These are phyloP conservation scores for Sordariomycetes sp. DNA, from an alignment of 2,329 filamentous ascomycete genomes.

Conservation along the genomic window DNA sequence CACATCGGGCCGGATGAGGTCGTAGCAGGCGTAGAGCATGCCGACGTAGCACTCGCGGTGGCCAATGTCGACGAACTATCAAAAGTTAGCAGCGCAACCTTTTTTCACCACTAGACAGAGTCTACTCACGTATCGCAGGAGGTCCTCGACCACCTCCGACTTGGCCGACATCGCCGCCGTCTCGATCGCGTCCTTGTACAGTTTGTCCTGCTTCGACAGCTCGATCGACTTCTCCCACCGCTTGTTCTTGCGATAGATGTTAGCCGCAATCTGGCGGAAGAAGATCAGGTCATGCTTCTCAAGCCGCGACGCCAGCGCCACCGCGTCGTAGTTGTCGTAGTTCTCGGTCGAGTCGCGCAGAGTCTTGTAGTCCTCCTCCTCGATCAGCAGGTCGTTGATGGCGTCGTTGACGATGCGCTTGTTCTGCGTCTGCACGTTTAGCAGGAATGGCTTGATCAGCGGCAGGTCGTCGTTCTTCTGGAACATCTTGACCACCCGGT, in stretches of 20 bases:
- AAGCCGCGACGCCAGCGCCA: constrained; percentile 78
- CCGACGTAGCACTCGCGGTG: constrained; percentile 99
- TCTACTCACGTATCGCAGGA: constrained; percentile 84
- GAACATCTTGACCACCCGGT: constrained; percentile 98
- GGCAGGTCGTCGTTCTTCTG: constrained; percentile 97
- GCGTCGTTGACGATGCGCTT: constrained; percentile 97
- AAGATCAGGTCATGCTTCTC: constrained; percentile 98
- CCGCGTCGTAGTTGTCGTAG: constrained; percentile 97
- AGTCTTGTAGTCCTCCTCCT: constrained; percentile 99
- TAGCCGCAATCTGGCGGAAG: constrained; percentile 97
- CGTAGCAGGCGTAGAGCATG: constrained; percentile 98
- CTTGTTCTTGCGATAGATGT: constrained; percentile 99
- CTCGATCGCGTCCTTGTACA: constrained; percentile 99
- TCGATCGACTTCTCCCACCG: constrained; percentile 98
- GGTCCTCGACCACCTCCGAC: constrained; percentile 83
- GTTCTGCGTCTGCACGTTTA: constrained; percentile 93
- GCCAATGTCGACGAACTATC: constrained; percentile 94
- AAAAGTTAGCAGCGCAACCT: constrained; percentile 17
- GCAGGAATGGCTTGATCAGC: constrained; percentile 94
- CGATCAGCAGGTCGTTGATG: constrained; percentile 93
- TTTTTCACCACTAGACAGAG: not conserved
- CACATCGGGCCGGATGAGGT: constrained; percentile 83
- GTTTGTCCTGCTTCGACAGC: constrained; percentile 95
- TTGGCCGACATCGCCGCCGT: constrained; percentile 88
- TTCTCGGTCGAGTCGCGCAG: constrained; percentile 94